phyloP scores from a whole-genome alignment of 345 rosid genomes.

The Alliaria petiolata region DNA sequence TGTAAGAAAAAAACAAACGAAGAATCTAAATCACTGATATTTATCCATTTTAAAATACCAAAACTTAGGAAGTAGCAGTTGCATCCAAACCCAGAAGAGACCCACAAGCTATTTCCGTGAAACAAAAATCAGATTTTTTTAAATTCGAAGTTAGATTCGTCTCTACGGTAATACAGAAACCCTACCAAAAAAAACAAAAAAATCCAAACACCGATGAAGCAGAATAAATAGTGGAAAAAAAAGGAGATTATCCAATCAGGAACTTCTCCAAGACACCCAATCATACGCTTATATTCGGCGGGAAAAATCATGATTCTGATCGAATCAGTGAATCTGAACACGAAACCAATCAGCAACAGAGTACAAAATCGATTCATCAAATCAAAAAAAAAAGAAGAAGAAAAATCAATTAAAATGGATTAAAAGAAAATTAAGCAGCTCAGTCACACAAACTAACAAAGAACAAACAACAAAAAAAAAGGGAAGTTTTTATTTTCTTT shows the following conservation, averaged over 20 bases:
- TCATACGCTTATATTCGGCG: constrained; percentile 18
- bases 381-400: background rate
- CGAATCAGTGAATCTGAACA: constrained; percentile 22
- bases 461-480: background rate
- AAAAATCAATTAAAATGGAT: background rate
- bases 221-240: background rate
- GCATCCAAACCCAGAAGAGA: background rate
- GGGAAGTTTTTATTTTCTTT: background rate
- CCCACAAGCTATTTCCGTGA: background rate
- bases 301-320: constrained; percentile 14
- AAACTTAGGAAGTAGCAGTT: background rate
- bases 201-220: background rate
- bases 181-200: background rate
- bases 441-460: constrained; percentile 16
- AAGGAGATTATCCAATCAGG: background rate
- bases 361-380: background rate
- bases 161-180: background rate
- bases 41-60: background rate
- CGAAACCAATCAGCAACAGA: constrained; percentile 14
- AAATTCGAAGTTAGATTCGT: background rate
- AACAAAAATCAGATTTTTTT: background rate
- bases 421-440: constrained; percentile 9
- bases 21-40: background rate
- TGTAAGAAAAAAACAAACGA: background rate
- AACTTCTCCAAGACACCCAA: constrained; percentile 8